Conservation (phyloP, 805 yeast genomes). For the Barnettozyma californica region DNA sequence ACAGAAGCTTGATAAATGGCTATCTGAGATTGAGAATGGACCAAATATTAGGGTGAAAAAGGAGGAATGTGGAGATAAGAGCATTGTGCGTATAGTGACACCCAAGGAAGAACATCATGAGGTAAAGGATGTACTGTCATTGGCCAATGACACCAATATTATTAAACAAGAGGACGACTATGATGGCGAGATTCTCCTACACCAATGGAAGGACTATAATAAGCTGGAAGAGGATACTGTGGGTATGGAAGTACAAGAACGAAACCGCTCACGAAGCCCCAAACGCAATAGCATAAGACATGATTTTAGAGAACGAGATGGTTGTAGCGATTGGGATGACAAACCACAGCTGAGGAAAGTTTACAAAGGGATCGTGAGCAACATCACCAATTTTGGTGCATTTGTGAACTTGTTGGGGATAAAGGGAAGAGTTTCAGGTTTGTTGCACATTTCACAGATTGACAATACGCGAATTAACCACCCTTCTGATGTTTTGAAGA, state of each 20-base stretch:
- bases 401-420: slow-evolving; percentile 53
- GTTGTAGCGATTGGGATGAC: slow-evolving; percentile 17
- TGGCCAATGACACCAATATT: slow-evolving; percentile 17
- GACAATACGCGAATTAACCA: slow-evolving; percentile 43
- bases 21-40: background rate
- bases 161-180: slow-evolving; percentile 18
- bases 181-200: slow-evolving; percentile 11
- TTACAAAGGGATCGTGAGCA: slow-evolving; percentile 56
- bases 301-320: slow-evolving; percentile 14
- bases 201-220: slow-evolving; percentile 21
- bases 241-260: slow-evolving; percentile 7
- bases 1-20: slow-evolving; percentile 11
- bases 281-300: slow-evolving; percentile 7
- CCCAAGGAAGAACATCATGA: slow-evolving; percentile 15
- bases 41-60: background rate
- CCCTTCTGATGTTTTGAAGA: slow-evolving; percentile 53
- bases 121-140: slow-evolving; percentile 10
- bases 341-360: slow-evolving; percentile 39
- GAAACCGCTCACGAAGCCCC: slow-evolving; percentile 12
- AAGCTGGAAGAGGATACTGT: slow-evolving; percentile 2
- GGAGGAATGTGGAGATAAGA: slow-evolving; percentile 7
- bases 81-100: background rate
- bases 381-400: slow-evolving; percentile 69
- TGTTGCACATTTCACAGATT: slow-evolving; percentile 75
- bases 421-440: slow-evolving; percentile 41